Evolutionary conservation across 495 filamentous ascomycete species (phyloP), one percentile per base, ranked within the genome.

Genomic region (Staphylotrichum tortipilum): DNA sequence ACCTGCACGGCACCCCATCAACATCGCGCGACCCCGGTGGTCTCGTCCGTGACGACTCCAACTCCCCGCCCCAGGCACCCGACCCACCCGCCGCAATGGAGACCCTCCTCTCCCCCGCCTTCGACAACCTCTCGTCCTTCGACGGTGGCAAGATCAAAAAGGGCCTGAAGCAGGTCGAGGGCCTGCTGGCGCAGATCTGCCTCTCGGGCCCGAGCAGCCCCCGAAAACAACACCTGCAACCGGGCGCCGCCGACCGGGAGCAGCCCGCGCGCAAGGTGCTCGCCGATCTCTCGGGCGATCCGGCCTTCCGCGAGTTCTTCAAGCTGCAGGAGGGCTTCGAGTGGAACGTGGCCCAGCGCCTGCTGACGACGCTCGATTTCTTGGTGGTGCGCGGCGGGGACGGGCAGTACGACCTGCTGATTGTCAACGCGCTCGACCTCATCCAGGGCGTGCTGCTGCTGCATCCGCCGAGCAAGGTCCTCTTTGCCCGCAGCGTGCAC

Each of bases 321-420:
- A 88, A 94, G 60, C 64, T 97, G 44, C 92, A 98, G 65, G 91
- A 95, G 59, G 84, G 91, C 10, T 98, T 98, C 67, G 86, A 95
- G 69, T 98, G 90, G 87, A 98, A 98, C 69, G 86, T 96, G 30
- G 85, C 88, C 26, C 83, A 88, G 66, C 84, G 90, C 53, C 73
- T 98, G 46, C 82, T 94, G 41, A 78, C 81, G 26, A 94, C 88
- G 54, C 79, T 98, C 31, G 92, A 98, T 65, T 80, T 88, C 48
- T 77, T 96, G 37, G 75, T 96, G 43, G 88, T 88, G 10, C 83
- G 84, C 63, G 80, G 80, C 26, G 82, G 79, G 67, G 83, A 86
- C 60, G 84, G 82, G 23, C 85, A 87, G 60, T 92, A 89, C 61
- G 89, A 97, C 66, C 72, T 90, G 40, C 77, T 96, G 37, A 94